Evolutionary conservation across 805 yeast species (phyloP).

Genomic region (Saccharomycopsis guyanensis): DNA sequence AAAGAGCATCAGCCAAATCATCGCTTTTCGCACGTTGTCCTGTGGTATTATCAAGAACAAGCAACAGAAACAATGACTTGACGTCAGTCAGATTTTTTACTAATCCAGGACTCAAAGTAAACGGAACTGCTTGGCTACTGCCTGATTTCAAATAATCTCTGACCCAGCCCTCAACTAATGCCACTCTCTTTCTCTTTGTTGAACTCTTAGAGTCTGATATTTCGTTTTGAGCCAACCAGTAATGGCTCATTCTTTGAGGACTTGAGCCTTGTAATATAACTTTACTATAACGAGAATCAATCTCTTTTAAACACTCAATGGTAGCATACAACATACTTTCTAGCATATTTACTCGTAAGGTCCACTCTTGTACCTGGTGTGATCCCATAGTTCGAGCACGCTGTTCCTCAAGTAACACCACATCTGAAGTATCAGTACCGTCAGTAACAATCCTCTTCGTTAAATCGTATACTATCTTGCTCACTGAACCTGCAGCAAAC

Average conservation of each 20-base stretch:
- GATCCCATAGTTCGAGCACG: slow-evolving; percentile 13
- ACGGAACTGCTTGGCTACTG: no score
- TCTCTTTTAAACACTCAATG: slow-evolving; percentile 5
- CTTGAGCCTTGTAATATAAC: background rate
- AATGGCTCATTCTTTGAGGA: slow-evolving; percentile 14
- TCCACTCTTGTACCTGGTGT: slow-evolving; percentile 18
- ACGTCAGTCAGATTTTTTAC: no score
- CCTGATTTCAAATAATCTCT: no score
- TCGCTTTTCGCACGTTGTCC: slow-evolving; percentile 39
- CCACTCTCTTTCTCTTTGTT: slow-evolving; percentile 5
- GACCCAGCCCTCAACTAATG: no score
- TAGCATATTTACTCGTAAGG: slow-evolving; percentile 19
- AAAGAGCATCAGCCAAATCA: slow-evolving; percentile 58
- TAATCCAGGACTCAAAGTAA: no score
- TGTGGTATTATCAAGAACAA: background rate
- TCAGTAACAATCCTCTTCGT: background rate
- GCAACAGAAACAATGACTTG: no score
- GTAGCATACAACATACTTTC: slow-evolving; percentile 16
- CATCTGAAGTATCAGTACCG: slow-evolving; percentile 3
- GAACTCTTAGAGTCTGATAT: no score
- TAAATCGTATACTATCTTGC: background rate
- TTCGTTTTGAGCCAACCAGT: no score
- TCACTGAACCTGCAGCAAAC: background rate
- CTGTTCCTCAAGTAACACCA: slow-evolving; percentile 17
- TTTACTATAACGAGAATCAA: background rate